phyloP scores from a whole-genome alignment of 1,284 basidiomycete genomes.

The Schizophyllum commune region DNA sequence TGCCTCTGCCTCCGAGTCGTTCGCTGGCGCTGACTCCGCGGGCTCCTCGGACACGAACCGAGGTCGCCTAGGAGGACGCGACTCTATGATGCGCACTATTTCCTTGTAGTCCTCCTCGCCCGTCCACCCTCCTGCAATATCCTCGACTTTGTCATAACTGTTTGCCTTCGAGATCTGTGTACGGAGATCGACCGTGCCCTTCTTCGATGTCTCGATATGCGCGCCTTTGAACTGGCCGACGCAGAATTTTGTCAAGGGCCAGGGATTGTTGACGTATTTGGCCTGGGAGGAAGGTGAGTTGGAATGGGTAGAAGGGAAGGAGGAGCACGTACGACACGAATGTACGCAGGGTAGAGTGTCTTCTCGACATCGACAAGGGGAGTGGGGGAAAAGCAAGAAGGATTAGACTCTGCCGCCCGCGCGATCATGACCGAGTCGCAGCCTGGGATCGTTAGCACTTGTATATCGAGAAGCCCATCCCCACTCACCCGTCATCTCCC shows the following conservation, averaged over 20 bases:
- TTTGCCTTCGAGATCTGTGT: slow-evolving; percentile 49
- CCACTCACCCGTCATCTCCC: slow-evolving; percentile 61
- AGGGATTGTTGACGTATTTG: slow-evolving; percentile 71
- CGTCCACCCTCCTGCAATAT: slow-evolving; percentile 49
- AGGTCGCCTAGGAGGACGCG: no score
- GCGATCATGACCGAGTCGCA: slow-evolving; percentile 97
- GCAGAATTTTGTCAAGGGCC: slow-evolving; percentile 90
- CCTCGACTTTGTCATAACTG: slow-evolving; percentile 54
- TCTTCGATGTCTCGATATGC: slow-evolving; percentile 41
- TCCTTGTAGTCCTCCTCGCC: slow-evolving; percentile 56
- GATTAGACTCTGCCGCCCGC: slow-evolving; percentile 89
- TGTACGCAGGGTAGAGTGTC: slow-evolving; percentile 68
- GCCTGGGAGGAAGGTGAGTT: slow-evolving; percentile 26
- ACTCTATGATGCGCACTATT: slow-evolving; percentile 24
- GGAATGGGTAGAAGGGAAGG: slow-evolving; percentile 2
- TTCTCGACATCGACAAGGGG: slow-evolving; percentile 66
- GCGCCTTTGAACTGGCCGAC: slow-evolving; percentile 69
- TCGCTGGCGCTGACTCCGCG: neutral
- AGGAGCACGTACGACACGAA: slow-evolving; percentile 57
- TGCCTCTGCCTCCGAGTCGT: neutral
- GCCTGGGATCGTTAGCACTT: slow-evolving; percentile 31
- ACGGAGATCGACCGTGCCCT: slow-evolving; percentile 50
- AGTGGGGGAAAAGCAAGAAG: slow-evolving; percentile 72
- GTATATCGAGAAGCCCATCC: neutral
- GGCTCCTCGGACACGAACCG: neutral